These are phyloP conservation scores for Casuarina glauca DNA, from an alignment of 306 rosid species.

Conservation along the genomic window DNA sequence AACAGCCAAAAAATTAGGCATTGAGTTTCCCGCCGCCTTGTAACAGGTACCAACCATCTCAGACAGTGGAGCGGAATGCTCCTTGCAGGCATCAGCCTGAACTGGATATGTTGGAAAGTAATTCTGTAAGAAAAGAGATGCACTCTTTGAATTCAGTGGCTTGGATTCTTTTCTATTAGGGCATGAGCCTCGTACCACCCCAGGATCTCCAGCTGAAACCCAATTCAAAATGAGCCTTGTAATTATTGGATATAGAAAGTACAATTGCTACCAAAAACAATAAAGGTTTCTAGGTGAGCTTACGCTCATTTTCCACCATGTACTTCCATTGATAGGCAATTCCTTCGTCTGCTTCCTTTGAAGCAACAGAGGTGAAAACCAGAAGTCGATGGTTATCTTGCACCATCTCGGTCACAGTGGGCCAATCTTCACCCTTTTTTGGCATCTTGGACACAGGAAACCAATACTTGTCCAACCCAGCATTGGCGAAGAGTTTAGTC, in stretches of 20 bases:
- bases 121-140: conserved; percentile 79
- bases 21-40: conserved; percentile 77
- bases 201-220: conserved; percentile 97
- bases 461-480: conserved; percentile 84
- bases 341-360: conserved; percentile 93
- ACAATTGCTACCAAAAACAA: conserved; percentile 8
- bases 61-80: conserved; percentile 87
- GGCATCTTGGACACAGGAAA: conserved; percentile 90
- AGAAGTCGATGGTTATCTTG: conserved; percentile 79
- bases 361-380: conserved; percentile 82
- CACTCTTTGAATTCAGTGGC: conserved; percentile 64
- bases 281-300: conserved; percentile 28
- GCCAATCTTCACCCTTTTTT: conserved; percentile 82
- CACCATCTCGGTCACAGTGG: conserved; percentile 79
- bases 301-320: conserved; percentile 93
- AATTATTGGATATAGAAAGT: conserved; percentile 16
- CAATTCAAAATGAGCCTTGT: conserved; percentile 2
- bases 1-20: conserved; percentile 90
- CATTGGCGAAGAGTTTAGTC: conserved; percentile 59
- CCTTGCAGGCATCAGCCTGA: conserved; percentile 90
- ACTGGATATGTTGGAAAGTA: conserved; percentile 94
- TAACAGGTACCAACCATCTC: conserved; percentile 84
- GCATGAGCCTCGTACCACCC: conserved; percentile 71
- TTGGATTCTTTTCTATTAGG: conserved; percentile 90
- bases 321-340: conserved; percentile 94